phyloP scores from a whole-genome alignment of 176 grass and related monocot species.

The Dendrocalamus sinicus region DNA sequence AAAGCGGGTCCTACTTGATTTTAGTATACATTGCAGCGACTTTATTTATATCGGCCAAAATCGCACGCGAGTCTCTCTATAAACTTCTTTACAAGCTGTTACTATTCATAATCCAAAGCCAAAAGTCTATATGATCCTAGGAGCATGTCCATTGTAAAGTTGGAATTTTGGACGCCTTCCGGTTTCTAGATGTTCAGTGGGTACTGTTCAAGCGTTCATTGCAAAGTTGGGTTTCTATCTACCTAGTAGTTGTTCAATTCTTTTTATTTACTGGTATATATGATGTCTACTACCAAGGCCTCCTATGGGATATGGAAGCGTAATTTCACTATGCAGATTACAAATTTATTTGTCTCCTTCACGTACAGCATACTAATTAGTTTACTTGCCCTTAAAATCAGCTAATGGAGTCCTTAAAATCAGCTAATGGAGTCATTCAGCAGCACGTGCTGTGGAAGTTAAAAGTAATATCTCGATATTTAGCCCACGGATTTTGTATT shows the following conservation, averaged over 20 bases:
- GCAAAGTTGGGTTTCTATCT: conserved; percentile 9
- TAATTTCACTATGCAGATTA: background rate
- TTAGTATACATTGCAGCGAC: too few relatives aligned
- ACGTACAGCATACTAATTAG: background rate
- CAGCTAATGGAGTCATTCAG: background rate
- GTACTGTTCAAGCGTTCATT: background rate
- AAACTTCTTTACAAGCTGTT: too few relatives aligned
- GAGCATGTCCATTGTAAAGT: background rate
- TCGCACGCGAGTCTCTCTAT: too few relatives aligned
- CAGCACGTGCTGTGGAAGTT: background rate
- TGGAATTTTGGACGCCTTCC: background rate
- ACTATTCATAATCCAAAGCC: too few relatives aligned
- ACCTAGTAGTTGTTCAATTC: background rate
- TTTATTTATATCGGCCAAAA: too few relatives aligned
- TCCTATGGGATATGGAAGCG: background rate
- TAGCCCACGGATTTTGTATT: background rate
- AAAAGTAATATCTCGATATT: conserved; percentile 3
- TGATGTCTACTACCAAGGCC: background rate
- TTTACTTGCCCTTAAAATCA: background rate
- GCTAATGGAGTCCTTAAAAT: conserved; percentile 3
- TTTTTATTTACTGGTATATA: background rate
- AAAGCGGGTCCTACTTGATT: too few relatives aligned
- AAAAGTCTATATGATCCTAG: background rate
- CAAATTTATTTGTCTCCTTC: background rate
- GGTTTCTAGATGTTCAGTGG: background rate